Percentiles rank a stretch among this genome's conserved stretches.
Evolutionary conservation across 352 stramenopile genomes (phyloP).

Genomic region (Phytopythium kandeliae): DNA sequence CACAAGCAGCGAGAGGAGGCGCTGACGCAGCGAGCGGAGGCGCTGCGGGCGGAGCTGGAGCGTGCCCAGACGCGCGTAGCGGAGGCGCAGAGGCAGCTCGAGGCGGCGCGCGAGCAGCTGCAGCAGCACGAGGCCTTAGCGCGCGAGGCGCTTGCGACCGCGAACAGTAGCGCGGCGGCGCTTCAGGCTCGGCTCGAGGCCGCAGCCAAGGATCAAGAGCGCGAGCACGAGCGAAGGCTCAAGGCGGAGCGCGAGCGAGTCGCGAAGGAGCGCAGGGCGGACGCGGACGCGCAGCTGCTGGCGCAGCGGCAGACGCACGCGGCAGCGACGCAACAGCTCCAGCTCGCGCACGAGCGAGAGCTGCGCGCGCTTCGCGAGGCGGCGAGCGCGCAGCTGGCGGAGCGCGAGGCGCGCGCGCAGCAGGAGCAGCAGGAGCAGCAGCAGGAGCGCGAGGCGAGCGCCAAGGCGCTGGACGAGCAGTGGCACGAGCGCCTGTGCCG

Average conservation of each 20-base stretch:
- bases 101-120: conserved; percentile 9
- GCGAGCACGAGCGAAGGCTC: neutral
- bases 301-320: conserved; percentile 1
- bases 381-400: conserved; percentile 15
- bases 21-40: neutral
- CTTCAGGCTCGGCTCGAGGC: neutral
- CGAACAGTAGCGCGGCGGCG: conserved; percentile 2
- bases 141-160: conserved; percentile 13
- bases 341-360: neutral
- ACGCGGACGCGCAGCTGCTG: neutral
- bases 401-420: conserved; percentile 10
- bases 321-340: neutral
- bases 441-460: conserved; percentile 8
- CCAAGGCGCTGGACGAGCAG: conserved; percentile 12
- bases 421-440: conserved; percentile 8
- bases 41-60: neutral
- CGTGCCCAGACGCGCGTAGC: neutral
- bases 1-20: no score
- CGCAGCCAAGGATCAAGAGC: neutral
- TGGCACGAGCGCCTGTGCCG: conserved; percentile 12
- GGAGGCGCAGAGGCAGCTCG: conserved; percentile 17
- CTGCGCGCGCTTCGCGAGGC: conserved; percentile 12
- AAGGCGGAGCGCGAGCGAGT: neutral
- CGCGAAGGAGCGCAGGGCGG: neutral
- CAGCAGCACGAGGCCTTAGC: conserved; percentile 13